A percentile compares a stretch with the other conserved stretches of the same genome.
Evolutionary conservation across 2,329 filamentous ascomycete genomes (phyloP).

Genomic region (Penicillium freii): DNA sequence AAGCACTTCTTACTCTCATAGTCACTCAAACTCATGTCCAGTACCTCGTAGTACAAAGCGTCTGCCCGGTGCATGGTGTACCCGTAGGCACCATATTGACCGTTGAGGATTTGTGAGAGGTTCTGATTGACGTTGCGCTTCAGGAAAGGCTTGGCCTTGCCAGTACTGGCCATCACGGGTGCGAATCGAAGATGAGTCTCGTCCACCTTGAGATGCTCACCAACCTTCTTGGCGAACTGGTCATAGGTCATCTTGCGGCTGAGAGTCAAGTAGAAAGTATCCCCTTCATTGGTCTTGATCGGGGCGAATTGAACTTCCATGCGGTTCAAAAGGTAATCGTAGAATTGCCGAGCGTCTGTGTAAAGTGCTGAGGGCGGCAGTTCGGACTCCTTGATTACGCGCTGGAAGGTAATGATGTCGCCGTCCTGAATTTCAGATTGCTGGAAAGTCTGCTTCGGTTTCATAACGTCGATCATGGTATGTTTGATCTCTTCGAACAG

Average conservation of each 20-base stretch:
- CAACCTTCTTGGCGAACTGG: constrained; percentile 78
- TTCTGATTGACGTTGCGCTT: constrained; percentile 70
- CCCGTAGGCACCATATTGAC: constrained; percentile 68
- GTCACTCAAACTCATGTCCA: constrained; percentile 92
- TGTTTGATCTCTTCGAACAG: constrained; percentile 98
- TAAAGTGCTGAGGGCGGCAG: constrained; percentile 49
- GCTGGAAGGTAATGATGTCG: constrained; percentile 94
- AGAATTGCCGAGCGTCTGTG: constrained; percentile 76
- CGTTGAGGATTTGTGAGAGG: constrained; percentile 75
- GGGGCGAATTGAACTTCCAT: constrained; percentile 76
- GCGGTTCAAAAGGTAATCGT: constrained; percentile 88
- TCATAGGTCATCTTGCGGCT: constrained; percentile 91
- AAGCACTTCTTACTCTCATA: constrained; percentile 88
- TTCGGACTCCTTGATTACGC: constrained; percentile 49
- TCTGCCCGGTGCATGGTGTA: constrained; percentile 69
- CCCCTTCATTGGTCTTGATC: constrained; percentile 52
- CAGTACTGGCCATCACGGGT: constrained; percentile 73
- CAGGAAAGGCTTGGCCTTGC: constrained; percentile 73
- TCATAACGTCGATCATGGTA: constrained; percentile 93
- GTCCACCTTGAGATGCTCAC: constrained; percentile 70
- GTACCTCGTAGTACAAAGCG: constrained; percentile 83
- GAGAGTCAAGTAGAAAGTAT: constrained; percentile 73
- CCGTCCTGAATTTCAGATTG: constrained; percentile 94
- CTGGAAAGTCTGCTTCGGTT: constrained; percentile 82
- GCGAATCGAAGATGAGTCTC: constrained; percentile 89